A percentile compares a stretch with the other conserved stretches of the same genome.
Evolutionary conservation across 1,284 basidiomycete genomes (phyloP).

Genomic region (Neotropicomus parvogracilis): DNA sequence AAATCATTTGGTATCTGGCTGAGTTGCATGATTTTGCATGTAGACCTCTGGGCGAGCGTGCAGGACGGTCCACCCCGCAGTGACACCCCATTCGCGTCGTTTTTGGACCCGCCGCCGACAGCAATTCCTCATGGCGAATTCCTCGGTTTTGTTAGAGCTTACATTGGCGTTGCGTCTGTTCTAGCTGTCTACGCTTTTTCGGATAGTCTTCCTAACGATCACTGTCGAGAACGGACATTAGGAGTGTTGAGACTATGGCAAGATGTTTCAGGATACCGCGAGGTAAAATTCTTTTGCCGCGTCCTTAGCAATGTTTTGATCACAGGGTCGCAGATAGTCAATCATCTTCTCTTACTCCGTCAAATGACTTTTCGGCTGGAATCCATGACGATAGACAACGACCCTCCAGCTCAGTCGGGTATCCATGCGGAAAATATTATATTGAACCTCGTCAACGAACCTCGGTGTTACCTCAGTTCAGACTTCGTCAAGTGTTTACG

Average conservation of each 20-base stretch:
- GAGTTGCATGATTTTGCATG: conserved; percentile 57
- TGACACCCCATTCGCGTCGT: conserved; percentile 14
- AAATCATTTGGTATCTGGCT: conserved; percentile 68
- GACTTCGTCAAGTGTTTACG: conserved; percentile 56
- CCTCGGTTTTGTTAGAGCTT: conserved; percentile 58
- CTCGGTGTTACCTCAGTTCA: conserved; percentile 54
- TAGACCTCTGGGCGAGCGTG: conserved; percentile 40
- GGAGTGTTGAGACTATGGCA: conserved; percentile 70
- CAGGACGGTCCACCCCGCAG: conserved; percentile 10
- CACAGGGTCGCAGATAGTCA: conserved; percentile 18
- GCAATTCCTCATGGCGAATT: conserved; percentile 54
- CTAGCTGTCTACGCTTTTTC: conserved; percentile 78
- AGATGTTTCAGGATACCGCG: conserved; percentile 35
- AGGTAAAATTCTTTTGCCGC: conserved; percentile 42
- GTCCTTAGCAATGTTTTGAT: conserved; percentile 2
- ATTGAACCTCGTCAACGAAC: conserved; percentile 54
- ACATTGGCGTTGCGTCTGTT: conserved; percentile 62
- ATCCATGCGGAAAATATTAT: conserved; percentile 67
- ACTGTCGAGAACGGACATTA: conserved; percentile 59
- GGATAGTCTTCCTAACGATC: conserved; percentile 65
- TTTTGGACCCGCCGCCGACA: conserved; percentile 19
- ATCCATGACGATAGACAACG: conserved; percentile 44
- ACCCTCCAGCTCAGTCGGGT: conserved; percentile 56
- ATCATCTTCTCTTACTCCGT: conserved; percentile 27
- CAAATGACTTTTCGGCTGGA: conserved; percentile 28